Conservation (phyloP, 2,329 filamentous ascomycete genomes). For the Chalaropsis thielavioides region DNA sequence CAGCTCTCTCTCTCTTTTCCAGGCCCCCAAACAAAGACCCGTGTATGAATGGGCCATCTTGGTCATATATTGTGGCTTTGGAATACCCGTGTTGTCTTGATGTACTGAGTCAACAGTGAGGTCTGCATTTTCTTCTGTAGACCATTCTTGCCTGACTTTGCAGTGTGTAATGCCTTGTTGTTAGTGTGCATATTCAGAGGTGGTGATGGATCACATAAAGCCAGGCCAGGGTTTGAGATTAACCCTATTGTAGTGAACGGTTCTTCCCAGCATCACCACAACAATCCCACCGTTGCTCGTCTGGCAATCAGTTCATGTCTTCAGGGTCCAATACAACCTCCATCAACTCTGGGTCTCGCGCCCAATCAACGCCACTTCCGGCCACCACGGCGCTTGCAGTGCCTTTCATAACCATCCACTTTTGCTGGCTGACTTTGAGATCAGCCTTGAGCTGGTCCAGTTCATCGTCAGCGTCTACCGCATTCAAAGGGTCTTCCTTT, state of each 20-base stretch:
- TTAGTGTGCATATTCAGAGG: too few relatives aligned
- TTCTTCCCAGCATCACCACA: not conserved
- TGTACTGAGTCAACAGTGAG: too few relatives aligned
- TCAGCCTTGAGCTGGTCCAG: slow-evolving; percentile 44
- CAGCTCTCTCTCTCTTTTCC: slow-evolving; percentile 16
- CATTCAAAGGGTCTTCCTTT: slow-evolving; percentile 38
- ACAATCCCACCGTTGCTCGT: not conserved
- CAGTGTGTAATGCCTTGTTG: too few relatives aligned
- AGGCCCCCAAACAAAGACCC: not conserved
- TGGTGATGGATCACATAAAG: too few relatives aligned
- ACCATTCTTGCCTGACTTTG: too few relatives aligned
- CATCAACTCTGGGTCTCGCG: slow-evolving; percentile 49
- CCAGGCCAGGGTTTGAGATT: too few relatives aligned
- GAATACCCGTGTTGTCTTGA: too few relatives aligned
- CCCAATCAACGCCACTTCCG: slow-evolving; percentile 75
- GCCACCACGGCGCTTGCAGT: slow-evolving; percentile 65
- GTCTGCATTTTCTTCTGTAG: too few relatives aligned
- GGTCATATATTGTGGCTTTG: not conserved
- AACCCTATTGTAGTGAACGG: too few relatives aligned
- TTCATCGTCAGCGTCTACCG: slow-evolving; percentile 39
- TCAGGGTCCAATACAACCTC: slow-evolving; percentile 59
- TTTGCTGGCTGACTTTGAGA: slow-evolving; percentile 46
- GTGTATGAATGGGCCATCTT: not conserved
- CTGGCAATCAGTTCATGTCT: slow-evolving; percentile 19
- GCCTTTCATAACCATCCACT: slow-evolving; percentile 63